A percentile compares a stretch with the other conserved stretches of the same genome.
phyloP scores from a whole-genome alignment of 805 yeast species.

The Maudiozyma pseudohumilis region DNA sequence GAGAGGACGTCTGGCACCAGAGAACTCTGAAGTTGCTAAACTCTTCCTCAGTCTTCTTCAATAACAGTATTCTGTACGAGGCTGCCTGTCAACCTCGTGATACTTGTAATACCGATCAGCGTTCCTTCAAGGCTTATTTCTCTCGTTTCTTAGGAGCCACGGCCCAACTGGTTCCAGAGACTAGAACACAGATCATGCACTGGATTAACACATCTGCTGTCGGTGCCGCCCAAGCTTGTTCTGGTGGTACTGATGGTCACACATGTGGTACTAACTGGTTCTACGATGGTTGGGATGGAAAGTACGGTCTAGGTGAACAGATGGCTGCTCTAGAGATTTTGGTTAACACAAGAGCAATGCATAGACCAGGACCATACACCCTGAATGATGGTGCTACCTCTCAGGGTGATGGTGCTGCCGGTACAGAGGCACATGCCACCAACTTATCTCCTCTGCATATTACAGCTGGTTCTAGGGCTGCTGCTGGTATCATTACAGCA shows the following conservation, averaged over 20 bases:
- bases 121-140: slow-evolving; percentile 84
- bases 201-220: slow-evolving; percentile 40
- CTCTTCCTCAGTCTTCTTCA: slow-evolving; percentile 51
- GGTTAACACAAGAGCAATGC: slow-evolving; percentile 31
- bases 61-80: slow-evolving; percentile 53
- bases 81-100: slow-evolving; percentile 64
- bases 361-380: slow-evolving; percentile 50
- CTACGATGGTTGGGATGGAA: slow-evolving; percentile 52
- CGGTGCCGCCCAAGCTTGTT: slow-evolving; percentile 75
- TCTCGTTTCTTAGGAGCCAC: slow-evolving; percentile 67
- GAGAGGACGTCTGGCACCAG: slow-evolving; percentile 52
- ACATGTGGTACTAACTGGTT: slow-evolving; percentile 88
- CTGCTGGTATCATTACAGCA: slow-evolving; percentile 60
- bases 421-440: slow-evolving; percentile 37
- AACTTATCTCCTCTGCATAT: slow-evolving; percentile 34
- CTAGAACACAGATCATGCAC: slow-evolving; percentile 25
- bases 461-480: slow-evolving; percentile 45
- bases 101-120: slow-evolving; percentile 76
- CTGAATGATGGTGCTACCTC: slow-evolving; percentile 61
- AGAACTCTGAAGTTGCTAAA: slow-evolving; percentile 47
- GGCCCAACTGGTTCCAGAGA: slow-evolving; percentile 56
- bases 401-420: slow-evolving; percentile 57
- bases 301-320: slow-evolving; percentile 85
- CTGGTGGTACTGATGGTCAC: slow-evolving; percentile 79
- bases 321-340: slow-evolving; percentile 69